Percentiles rank a stretch among this genome's conserved stretches.
phyloP scores from a whole-genome alignment of 768 basidiomycete genomes.

The Strobilomyces echinocephalus region DNA sequence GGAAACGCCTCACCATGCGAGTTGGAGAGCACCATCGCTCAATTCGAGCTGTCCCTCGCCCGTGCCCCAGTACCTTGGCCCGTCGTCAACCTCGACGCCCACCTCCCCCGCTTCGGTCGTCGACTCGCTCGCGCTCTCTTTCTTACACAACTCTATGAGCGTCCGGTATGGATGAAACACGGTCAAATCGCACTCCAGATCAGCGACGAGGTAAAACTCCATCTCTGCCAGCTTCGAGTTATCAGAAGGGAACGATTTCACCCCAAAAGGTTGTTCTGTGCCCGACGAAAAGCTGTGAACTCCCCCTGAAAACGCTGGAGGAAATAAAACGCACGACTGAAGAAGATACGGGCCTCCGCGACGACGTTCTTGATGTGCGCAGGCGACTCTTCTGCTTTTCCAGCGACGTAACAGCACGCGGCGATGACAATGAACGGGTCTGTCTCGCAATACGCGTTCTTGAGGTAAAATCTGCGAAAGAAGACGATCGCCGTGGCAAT shows the following conservation, averaged over 20 bases:
- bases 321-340: constrained; percentile 51
- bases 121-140: constrained; percentile 38
- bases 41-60: constrained; percentile 77
- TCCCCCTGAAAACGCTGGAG: neutral
- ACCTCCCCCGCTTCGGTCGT: constrained; percentile 53
- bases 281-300: neutral
- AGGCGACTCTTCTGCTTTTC: constrained; percentile 95
- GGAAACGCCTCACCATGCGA: constrained; percentile 67
- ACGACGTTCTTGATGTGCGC: constrained; percentile 92
- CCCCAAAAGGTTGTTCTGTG: constrained; percentile 60
- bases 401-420: constrained; percentile 92
- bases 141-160: constrained; percentile 69
- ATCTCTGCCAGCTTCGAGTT: constrained; percentile 94
- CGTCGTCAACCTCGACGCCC: constrained; percentile 52
- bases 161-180: constrained; percentile 96
- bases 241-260: constrained; percentile 81
- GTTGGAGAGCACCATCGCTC: constrained; percentile 73
- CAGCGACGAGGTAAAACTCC: constrained; percentile 98
- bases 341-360: constrained; percentile 72
- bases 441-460: constrained; percentile 93
- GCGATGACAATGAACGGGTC: constrained; percentile 91
- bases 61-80: constrained; percentile 70
- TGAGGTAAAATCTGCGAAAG: constrained; percentile 95
- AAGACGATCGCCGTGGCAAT: constrained; percentile 94
- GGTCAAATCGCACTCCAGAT: constrained; percentile 90